Evolutionary conservation across 1,284 basidiomycete species (phyloP).

Genomic region (Cryptococcus sp.): DNA sequence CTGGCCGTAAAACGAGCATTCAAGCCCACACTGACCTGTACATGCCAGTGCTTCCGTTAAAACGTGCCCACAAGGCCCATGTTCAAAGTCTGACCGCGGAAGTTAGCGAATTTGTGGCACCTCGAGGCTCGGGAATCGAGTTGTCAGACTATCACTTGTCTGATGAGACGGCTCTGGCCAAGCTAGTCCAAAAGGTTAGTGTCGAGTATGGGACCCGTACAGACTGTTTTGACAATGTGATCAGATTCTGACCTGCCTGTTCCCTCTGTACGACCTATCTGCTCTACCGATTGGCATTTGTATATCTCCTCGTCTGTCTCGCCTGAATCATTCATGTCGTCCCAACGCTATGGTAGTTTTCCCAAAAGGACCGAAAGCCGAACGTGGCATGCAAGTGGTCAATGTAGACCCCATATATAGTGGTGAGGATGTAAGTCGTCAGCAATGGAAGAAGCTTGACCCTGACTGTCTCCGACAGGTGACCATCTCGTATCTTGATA

Average conservation of each 20-base stretch:
- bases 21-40: too few species aligned
- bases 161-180: too few species aligned
- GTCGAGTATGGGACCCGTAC: background rate
- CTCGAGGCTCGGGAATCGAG: too few species aligned
- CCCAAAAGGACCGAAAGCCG: background rate
- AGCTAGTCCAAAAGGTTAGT: too few species aligned
- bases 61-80: too few species aligned
- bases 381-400: slow-evolving; percentile 1
- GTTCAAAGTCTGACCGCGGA: too few species aligned
- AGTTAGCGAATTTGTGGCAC: too few species aligned
- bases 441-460: background rate
- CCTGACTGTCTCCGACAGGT: background rate
- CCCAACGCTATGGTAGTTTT: slow-evolving; percentile 7
- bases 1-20: too few species aligned
- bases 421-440: slow-evolving; percentile 5
- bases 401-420: background rate
- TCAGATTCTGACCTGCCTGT: slow-evolving; percentile 4
- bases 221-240: background rate
- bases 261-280: slow-evolving; percentile 1
- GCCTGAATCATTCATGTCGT: slow-evolving; percentile 4
- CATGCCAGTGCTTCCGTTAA: too few species aligned
- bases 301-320: slow-evolving; percentile 1
- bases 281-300: slow-evolving; percentile 5
- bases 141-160: too few species aligned
- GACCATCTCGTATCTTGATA: slow-evolving; percentile 8